Evolutionary conservation across 179 eudicot genomes (phyloP).

Genomic region (Spinacia oleracea): DNA sequence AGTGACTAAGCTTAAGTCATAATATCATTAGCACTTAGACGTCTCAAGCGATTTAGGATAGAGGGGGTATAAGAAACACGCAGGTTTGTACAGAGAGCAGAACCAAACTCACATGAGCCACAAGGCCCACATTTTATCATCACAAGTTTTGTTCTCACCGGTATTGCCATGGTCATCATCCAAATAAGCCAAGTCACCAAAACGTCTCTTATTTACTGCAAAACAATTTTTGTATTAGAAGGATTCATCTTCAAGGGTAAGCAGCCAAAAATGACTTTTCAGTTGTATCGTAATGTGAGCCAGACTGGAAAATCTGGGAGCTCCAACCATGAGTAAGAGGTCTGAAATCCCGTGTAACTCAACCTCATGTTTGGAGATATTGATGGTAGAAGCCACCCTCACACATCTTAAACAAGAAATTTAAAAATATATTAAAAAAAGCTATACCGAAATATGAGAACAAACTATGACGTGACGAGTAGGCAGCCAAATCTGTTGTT

Average conservation of each 20-base stretch:
- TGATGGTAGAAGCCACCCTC: neutral
- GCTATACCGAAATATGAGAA: constrained; percentile 74
- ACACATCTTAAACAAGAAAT: neutral
- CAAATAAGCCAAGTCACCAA: constrained; percentile 38
- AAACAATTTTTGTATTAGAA: constrained; percentile 18
- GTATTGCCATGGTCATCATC: constrained; percentile 37
- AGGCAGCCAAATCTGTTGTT: constrained; percentile 46
- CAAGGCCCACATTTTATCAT: neutral
- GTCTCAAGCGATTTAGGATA: neutral
- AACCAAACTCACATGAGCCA: neutral
- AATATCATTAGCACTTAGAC: neutral
- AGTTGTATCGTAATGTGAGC: constrained; percentile 5
- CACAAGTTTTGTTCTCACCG: constrained; percentile 45
- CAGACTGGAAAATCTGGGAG: neutral
- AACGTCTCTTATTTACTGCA: constrained; percentile 55
- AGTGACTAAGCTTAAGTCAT: neutral
- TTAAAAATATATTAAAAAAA: neutral
- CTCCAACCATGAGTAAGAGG: neutral
- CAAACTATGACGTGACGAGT: constrained; percentile 60
- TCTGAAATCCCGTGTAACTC: neutral
- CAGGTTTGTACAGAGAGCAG: neutral
- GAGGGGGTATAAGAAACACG: neutral
- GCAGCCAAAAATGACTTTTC: neutral
- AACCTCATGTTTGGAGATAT: neutral
- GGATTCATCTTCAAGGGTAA: neutral